Evolutionary conservation across 768 basidiomycete genomes (phyloP).

Genomic region (Mycena epipterygia): DNA sequence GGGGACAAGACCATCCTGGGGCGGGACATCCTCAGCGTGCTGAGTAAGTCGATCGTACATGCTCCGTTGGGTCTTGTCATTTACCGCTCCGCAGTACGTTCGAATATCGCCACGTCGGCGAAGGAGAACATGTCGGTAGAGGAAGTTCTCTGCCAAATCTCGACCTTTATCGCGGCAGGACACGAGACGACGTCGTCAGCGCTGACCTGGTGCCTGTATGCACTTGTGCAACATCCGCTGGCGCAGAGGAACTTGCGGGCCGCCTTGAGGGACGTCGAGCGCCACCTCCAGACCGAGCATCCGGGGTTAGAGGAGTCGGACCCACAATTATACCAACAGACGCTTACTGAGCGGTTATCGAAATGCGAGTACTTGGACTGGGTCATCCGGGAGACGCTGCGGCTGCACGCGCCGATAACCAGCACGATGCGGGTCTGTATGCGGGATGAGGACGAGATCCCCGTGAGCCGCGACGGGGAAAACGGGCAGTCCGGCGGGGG

Average conservation of each 20-base stretch:
- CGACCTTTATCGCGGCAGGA: slow-evolving; percentile 74
- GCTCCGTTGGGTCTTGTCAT: not conserved
- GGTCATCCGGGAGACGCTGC: slow-evolving; percentile 70
- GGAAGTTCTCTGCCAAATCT: slow-evolving; percentile 75
- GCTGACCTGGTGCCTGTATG: slow-evolving; percentile 74
- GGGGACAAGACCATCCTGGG: slow-evolving; percentile 53
- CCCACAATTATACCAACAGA: slow-evolving; percentile 25
- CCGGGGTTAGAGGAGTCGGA: slow-evolving; percentile 26
- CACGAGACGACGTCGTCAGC: slow-evolving; percentile 74
- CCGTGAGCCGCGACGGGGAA: slow-evolving; percentile 50
- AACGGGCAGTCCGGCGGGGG: slow-evolving; percentile 18
- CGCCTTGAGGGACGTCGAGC: slow-evolving; percentile 51
- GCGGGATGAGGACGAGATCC: slow-evolving; percentile 64
- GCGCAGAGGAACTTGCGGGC: slow-evolving; percentile 63
- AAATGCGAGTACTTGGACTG: slow-evolving; percentile 71
- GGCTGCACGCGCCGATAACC: slow-evolving; percentile 70
- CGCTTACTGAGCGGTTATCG: slow-evolving; percentile 46
- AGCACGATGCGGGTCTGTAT: slow-evolving; percentile 69
- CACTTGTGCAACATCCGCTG: slow-evolving; percentile 58
- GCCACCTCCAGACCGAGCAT: slow-evolving; percentile 37
- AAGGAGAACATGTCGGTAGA: slow-evolving; percentile 62
- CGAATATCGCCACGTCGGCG: slow-evolving; percentile 62
- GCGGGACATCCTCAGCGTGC: slow-evolving; percentile 68
- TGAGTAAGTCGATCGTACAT: slow-evolving; percentile 53
- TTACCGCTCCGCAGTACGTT: slow-evolving; percentile 60